phyloP scores from a whole-genome alignment of 139 green algal genomes.

The Picochlorum sp. region DNA sequence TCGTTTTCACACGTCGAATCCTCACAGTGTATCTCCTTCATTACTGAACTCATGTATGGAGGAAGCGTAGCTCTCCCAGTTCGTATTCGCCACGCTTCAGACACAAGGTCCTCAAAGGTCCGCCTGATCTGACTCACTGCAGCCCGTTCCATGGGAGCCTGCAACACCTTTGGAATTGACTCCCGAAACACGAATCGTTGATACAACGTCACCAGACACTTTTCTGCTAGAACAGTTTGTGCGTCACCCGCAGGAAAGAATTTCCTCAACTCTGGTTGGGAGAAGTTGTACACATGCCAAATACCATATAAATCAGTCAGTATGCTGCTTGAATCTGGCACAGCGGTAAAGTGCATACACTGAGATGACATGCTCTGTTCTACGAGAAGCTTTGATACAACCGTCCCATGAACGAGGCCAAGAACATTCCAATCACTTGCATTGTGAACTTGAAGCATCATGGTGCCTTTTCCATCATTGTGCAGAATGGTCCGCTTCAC shows the following conservation, averaged over 20 bases:
- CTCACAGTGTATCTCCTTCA: slow-evolving; percentile 11
- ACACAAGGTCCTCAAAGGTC: slow-evolving; percentile 14
- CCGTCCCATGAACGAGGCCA: background rate
- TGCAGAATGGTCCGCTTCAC: background rate
- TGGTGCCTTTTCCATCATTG: background rate
- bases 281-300: background rate
- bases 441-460: slow-evolving; percentile 9
- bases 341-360: slow-evolving; percentile 1
- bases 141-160: background rate
- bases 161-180: slow-evolving; percentile 3
- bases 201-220: slow-evolving; percentile 8
- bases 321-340: background rate
- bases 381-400: slow-evolving; percentile 4
- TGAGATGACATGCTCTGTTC: background rate
- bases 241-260: background rate
- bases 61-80: slow-evolving; percentile 4
- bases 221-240: background rate
- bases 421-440: slow-evolving; percentile 13
- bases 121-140: slow-evolving; percentile 8
- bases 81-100: slow-evolving; percentile 6
- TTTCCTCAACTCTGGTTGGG: background rate
- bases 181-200: background rate
- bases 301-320: background rate
- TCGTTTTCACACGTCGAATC: no score
- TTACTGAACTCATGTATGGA: slow-evolving; percentile 7